These are phyloP conservation scores for Aethionema arabicum DNA, from an alignment of 345 rosid genomes.

Conservation along the genomic window DNA sequence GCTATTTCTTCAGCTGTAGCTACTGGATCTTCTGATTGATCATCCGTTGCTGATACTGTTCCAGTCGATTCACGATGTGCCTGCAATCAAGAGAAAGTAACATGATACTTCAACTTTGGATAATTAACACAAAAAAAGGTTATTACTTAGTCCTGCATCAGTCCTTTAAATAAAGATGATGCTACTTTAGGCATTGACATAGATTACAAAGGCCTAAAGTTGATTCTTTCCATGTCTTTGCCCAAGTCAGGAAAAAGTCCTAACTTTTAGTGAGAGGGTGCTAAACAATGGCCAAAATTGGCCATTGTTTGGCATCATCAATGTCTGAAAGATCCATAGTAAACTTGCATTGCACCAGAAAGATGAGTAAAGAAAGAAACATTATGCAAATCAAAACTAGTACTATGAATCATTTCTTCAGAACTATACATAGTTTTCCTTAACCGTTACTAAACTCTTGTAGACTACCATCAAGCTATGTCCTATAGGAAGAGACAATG, in stretches of 20 bases:
- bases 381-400: too few relatives aligned
- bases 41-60: conserved; percentile 54
- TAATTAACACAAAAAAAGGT: too few relatives aligned
- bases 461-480: neutral
- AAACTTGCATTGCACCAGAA: neutral
- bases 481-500: neutral
- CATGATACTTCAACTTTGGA: too few relatives aligned
- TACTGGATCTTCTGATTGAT: conserved; percentile 58
- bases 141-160: too few relatives aligned
- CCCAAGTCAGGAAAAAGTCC: neutral
- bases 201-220: neutral
- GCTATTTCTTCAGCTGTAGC: conserved; percentile 95
- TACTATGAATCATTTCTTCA: neutral
- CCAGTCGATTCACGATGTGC: conserved; percentile 95
- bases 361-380: neutral
- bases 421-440: neutral
- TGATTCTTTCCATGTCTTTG: too few relatives aligned
- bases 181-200: conserved; percentile 6
- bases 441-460: neutral
- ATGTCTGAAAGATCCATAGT: too few relatives aligned
- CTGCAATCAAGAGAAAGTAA: conserved; percentile 36
- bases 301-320: too few relatives aligned
- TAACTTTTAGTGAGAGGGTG: too few relatives aligned
- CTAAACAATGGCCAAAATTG: too few relatives aligned
- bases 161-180: too few relatives aligned